These are phyloP conservation scores for Cetradonia linearis DNA, from an alignment of 495 filamentous ascomycete genomes.

Conservation along the genomic window DNA sequence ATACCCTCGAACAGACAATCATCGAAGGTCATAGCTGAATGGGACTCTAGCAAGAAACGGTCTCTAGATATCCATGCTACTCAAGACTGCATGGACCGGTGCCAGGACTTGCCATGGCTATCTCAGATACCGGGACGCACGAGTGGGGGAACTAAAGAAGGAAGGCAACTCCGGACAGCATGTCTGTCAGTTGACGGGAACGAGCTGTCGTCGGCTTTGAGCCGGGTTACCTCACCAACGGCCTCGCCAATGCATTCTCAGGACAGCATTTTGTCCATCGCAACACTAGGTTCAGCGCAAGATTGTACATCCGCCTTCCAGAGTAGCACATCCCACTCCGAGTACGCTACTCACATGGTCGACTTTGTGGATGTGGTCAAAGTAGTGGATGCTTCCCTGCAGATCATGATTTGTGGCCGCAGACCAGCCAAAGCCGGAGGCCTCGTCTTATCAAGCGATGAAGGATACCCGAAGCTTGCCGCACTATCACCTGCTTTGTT, in stretches of 20 bases:
- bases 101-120: background rate
- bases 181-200: too few relatives aligned
- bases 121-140: background rate
- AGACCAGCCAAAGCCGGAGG: conserved; percentile 5
- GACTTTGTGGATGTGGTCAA: background rate
- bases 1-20: background rate
- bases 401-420: conserved; percentile 23
- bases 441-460: conserved; percentile 10
- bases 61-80: background rate
- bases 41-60: background rate
- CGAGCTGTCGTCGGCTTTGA: background rate
- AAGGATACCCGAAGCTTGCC: conserved; percentile 23
- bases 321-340: background rate
- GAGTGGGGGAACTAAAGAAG: background rate
- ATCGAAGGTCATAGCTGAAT: background rate
- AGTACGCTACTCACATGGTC: conserved; percentile 6
- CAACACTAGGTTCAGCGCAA: background rate
- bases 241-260: background rate
- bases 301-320: background rate
- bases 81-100: background rate
- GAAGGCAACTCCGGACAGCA: background rate
- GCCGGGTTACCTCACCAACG: background rate
- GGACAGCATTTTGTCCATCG: background rate
- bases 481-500: conserved; percentile 32
- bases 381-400: conserved; percentile 29